Evolutionary conservation across 805 yeast species (phyloP).

Genomic region (Candida tammaniensis): DNA sequence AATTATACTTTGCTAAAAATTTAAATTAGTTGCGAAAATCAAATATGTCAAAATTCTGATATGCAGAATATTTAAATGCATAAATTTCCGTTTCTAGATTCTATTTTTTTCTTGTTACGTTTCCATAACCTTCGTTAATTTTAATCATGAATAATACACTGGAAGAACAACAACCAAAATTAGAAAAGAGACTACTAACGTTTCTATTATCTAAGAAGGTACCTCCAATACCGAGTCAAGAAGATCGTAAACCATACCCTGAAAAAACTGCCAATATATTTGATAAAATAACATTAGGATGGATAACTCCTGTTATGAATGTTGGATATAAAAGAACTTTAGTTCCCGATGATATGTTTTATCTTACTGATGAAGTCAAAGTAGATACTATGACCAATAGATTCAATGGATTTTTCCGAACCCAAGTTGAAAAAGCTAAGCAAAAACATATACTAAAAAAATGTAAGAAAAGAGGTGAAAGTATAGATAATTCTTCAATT

Average conservation of each 20-base stretch:
- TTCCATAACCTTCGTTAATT: too few relatives aligned
- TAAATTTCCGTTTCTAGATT: background rate
- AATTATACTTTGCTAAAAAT: too few relatives aligned
- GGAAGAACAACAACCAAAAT: background rate
- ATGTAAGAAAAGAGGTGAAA: conserved; percentile 22
- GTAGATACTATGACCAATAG: conserved; percentile 25
- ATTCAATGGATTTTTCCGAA: conserved; percentile 13
- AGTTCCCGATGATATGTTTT: conserved; percentile 58
- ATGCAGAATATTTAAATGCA: background rate
- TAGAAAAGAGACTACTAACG: conserved; percentile 33
- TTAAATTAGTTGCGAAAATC: too few relatives aligned
- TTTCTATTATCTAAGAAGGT: conserved; percentile 35
- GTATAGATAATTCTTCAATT: background rate
- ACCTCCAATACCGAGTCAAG: conserved; percentile 52
- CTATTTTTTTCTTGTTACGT: too few relatives aligned
- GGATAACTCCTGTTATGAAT: conserved; percentile 64
- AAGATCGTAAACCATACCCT: conserved; percentile 44
- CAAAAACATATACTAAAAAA: conserved; percentile 22
- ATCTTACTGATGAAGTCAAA: conserved; percentile 32
- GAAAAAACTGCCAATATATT: conserved; percentile 33
- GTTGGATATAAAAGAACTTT: conserved; percentile 73
- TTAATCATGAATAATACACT: background rate
- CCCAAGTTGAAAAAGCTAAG: conserved; percentile 18
- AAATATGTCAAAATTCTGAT: too few relatives aligned
- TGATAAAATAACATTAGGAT: conserved; percentile 55